Conservation (phyloP, 2,329 filamentous ascomycete species). For the Penicillium digitatum region DNA sequence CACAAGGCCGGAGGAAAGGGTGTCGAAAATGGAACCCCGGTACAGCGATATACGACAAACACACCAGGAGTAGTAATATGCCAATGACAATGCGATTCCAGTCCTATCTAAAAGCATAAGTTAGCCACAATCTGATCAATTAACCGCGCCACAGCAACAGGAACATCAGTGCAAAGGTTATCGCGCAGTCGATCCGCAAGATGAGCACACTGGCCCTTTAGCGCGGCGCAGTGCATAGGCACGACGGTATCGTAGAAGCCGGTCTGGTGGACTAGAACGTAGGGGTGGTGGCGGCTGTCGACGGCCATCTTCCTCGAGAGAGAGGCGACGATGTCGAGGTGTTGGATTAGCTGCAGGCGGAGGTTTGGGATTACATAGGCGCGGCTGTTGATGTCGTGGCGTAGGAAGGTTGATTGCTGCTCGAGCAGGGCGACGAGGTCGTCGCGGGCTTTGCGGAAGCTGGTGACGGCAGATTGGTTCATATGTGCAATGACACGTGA, state of each 20-base stretch:
- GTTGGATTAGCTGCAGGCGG: neutral
- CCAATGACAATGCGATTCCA: neutral
- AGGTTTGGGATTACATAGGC: neutral
- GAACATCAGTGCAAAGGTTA: neutral
- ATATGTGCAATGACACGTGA: neutral
- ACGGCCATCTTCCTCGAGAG: neutral
- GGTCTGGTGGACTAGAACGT: neutral
- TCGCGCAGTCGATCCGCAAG: neutral
- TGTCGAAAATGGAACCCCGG: neutral
- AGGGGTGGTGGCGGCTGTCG: neutral
- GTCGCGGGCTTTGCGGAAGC: neutral
- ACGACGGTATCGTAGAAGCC: neutral
- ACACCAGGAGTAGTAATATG: neutral
- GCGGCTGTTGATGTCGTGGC: neutral
- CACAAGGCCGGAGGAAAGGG: neutral
- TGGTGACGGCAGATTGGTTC: neutral
- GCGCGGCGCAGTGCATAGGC: neutral
- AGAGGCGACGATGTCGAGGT: neutral
- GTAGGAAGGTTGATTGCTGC: neutral
- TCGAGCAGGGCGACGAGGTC: neutral
- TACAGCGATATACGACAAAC: neutral
- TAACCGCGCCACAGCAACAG: neutral
- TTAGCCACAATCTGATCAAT: slow-evolving; percentile 2
- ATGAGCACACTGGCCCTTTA: neutral
- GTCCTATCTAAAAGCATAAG: neutral